Base-by-base conservation (phyloP, 805 yeast genomes). In the Monosporozyma siamensis region DNA sequence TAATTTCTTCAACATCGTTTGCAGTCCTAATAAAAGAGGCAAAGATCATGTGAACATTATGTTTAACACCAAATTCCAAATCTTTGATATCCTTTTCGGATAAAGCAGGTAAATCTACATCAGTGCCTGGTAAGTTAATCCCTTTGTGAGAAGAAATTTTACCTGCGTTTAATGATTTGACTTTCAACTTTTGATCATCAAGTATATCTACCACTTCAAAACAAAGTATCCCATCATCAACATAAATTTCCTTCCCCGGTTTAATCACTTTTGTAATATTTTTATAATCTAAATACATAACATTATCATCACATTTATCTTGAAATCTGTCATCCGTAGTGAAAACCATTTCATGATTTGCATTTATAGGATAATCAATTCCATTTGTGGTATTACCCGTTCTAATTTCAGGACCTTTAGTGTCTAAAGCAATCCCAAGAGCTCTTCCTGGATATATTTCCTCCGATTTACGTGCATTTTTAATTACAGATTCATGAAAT, bases 361-460 rank as follows among this genome's bases (percentile, higher is more conserved):
- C 75, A 32, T 75, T 68, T 59, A 92, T 82, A 60, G 95, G 82
- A 69, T 69, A 86, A 64, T 92, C 97, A 47, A 69, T 66, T 45
- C 77, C 83, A 57, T 75, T 85, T 49, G 69, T 65, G 56, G 98
- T 92, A 67, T 87, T 79, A 68, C 98, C 98, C 44, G 98, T 89
- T 78, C 98, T 86, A 72, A 92, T 92, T 74, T 92, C 98, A 49
- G 98, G 98, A 56, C 98, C 98, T 78, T 92, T 92, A 67, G 97
- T 90, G 69, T 92, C 98, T 58, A 92, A 80, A 52, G 98, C 98
- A 69, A 92, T 88, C 48, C 95, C 97, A 59, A 92, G 75, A 41
- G 97, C 97, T 73, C 97, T 86, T 61, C 97, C 97, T 51, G 84
- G 78, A 68, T 82, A 88, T 43, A 81, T 66, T 66, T 80, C 80